phyloP scores from a whole-genome alignment of 1,284 basidiomycete genomes.

The Cutaneotrichosporon cyanovorans region DNA sequence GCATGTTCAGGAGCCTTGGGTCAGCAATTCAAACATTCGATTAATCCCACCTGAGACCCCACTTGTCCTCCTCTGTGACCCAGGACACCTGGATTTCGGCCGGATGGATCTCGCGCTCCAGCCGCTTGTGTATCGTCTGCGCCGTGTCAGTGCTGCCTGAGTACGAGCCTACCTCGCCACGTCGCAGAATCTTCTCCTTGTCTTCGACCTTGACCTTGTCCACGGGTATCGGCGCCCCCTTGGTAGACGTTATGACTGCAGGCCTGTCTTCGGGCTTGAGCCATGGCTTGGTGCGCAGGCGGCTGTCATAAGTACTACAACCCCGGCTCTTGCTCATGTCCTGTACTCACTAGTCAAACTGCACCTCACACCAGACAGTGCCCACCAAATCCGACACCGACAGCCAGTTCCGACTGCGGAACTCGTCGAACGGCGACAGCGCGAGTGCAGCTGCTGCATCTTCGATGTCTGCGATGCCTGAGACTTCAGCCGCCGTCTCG shows the following conservation, averaged over 20 bases:
- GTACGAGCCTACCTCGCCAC: constrained; percentile 54
- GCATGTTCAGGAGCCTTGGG: constrained; percentile 57
- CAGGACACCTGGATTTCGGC: constrained; percentile 53
- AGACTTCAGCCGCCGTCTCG: constrained; percentile 9
- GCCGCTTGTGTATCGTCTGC: constrained; percentile 61
- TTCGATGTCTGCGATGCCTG: constrained; percentile 18
- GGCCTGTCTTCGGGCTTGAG: constrained; percentile 55
- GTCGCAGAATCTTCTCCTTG: constrained; percentile 56
- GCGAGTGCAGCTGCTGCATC: constrained; percentile 7
- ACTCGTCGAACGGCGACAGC: constrained; percentile 27
- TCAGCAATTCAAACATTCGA: constrained; percentile 5
- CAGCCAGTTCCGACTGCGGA: constrained; percentile 35
- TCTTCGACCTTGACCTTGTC: constrained; percentile 53
- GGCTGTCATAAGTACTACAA: constrained; percentile 23
- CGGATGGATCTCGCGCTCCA: constrained; percentile 67
- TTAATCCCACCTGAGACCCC: constrained; percentile 57
- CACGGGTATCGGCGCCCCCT: constrained; percentile 62
- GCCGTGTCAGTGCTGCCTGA: not conserved
- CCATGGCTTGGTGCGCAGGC: constrained; percentile 48
- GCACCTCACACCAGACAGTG: constrained; percentile 50
- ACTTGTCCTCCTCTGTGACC: constrained; percentile 58
- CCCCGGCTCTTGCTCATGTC: too few species aligned
- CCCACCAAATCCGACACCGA: constrained; percentile 51
- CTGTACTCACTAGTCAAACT: constrained; percentile 41
- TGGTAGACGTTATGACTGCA: constrained; percentile 53